These are phyloP conservation scores for Zygoascus bituminiphila DNA, from an alignment of 805 yeast species.

Conservation along the genomic window DNA sequence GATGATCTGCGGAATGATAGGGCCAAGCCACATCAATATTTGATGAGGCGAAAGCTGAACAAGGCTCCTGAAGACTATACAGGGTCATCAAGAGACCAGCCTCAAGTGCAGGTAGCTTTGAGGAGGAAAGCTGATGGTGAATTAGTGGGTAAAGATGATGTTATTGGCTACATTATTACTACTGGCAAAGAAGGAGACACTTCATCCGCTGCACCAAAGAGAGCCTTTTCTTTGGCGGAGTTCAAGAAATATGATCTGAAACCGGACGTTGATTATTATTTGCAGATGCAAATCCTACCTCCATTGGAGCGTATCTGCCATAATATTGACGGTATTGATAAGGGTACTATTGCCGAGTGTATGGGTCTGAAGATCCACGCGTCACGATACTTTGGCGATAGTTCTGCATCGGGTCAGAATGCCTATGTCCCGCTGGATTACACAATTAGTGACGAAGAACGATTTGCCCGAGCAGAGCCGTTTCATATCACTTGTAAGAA, in stretches of 20 bases:
- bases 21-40: slow-evolving; percentile 56
- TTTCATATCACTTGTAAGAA: slow-evolving; percentile 57
- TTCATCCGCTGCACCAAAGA: slow-evolving; percentile 47
- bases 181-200: slow-evolving; percentile 32
- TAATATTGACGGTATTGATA: slow-evolving; percentile 79
- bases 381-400: slow-evolving; percentile 32
- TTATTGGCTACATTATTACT: slow-evolving; percentile 78
- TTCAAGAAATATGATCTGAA: slow-evolving; percentile 40
- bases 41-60: slow-evolving; percentile 79
- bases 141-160: slow-evolving; percentile 79
- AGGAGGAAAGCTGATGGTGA: slow-evolving; percentile 77
- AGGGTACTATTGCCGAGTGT: slow-evolving; percentile 63
- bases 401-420: slow-evolving; percentile 22
- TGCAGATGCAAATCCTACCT: slow-evolving; percentile 82
- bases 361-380: slow-evolving; percentile 70
- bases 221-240: slow-evolving; percentile 79
- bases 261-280: slow-evolving; percentile 72
- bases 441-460: slow-evolving; percentile 68
- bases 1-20: slow-evolving; percentile 50
- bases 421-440: slow-evolving; percentile 67
- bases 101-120: slow-evolving; percentile 86
- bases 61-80: slow-evolving; percentile 76
- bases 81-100: slow-evolving; percentile 23
- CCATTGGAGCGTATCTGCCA: slow-evolving; percentile 85
- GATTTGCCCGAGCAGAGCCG: slow-evolving; percentile 59